A percentile compares a stretch with the other conserved stretches of the same genome.
Evolutionary conservation across 2,329 filamentous ascomycete genomes (phyloP).

Genomic region (Aureobasidium lini): DNA sequence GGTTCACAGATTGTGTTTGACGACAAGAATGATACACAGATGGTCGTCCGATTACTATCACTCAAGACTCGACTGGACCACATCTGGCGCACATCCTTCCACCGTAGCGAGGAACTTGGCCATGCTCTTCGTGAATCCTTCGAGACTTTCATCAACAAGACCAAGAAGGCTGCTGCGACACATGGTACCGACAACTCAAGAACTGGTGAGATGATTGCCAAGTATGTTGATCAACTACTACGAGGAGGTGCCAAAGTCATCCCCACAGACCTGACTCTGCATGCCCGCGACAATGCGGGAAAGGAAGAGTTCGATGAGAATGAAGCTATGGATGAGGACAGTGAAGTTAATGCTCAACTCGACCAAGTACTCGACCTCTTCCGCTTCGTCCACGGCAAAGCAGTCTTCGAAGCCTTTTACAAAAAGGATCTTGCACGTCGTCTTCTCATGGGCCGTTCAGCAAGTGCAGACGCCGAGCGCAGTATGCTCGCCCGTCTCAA

Average conservation of each 20-base stretch:
- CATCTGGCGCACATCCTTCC: constrained; percentile 70
- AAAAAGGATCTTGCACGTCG: constrained; percentile 92
- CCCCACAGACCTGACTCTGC: constrained; percentile 58
- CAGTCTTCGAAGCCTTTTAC: constrained; percentile 98
- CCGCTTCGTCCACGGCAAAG: constrained; percentile 93
- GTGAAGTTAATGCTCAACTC: constrained; percentile 82
- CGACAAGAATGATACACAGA: constrained; percentile 67
- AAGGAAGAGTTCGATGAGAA: constrained; percentile 53
- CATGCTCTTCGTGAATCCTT: constrained; percentile 80
- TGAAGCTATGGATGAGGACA: constrained; percentile 74
- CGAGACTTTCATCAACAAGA: constrained; percentile 84
- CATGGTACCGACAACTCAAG: constrained; percentile 84
- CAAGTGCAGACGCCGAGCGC: constrained; percentile 88
- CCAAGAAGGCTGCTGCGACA: constrained; percentile 59
- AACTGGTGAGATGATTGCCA: constrained; percentile 97
- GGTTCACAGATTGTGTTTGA: constrained; percentile 76
- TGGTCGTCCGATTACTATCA: constrained; percentile 75
- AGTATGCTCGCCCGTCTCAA: constrained; percentile 91
- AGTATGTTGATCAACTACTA: constrained; percentile 85
- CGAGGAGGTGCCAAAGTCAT: constrained; percentile 81
- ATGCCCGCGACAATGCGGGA: constrained; percentile 46
- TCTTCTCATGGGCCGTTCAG: constrained; percentile 83
- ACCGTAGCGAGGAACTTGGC: constrained; percentile 65
- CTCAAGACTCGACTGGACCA: constrained; percentile 73
- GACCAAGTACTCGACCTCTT: constrained; percentile 92